Conservation (phyloP, 148 eudicot species). For the Nepenthes mirabilis region DNA sequence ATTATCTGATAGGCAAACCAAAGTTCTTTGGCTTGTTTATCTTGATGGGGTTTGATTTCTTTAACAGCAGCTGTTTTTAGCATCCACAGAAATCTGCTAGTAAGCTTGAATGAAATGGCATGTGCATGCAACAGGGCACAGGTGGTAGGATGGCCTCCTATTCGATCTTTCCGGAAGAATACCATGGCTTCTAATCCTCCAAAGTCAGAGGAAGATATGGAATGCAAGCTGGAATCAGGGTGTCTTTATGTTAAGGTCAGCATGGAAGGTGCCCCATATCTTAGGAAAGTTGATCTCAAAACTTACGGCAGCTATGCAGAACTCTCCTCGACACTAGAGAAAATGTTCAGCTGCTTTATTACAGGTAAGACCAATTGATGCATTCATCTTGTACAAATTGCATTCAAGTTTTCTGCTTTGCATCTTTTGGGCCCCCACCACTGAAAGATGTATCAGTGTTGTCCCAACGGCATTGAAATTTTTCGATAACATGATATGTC, state of each 20-base stretch:
- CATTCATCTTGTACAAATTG: not conserved
- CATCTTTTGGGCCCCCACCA: too few relatives aligned
- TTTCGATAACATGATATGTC: too few relatives aligned
- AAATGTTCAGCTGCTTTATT: conserved; percentile 64
- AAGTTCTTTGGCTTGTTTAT: too few relatives aligned
- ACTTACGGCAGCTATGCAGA: conserved; percentile 30
- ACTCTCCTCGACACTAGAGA: conserved; percentile 44
- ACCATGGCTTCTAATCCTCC: conserved; percentile 29
- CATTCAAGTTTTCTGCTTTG: not conserved
- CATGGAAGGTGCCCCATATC: conserved; percentile 69
- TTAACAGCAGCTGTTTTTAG: too few relatives aligned
- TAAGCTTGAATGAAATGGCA: not conserved
- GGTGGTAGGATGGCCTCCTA: conserved; percentile 72
- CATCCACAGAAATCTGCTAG: not conserved
- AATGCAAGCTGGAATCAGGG: conserved; percentile 23
- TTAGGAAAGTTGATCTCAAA: conserved; percentile 51
- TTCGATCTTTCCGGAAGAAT: conserved; percentile 54
- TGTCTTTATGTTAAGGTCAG: conserved; percentile 53
- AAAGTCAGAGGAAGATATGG: conserved; percentile 18
- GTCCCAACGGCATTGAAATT: too few relatives aligned
- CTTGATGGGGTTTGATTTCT: too few relatives aligned
- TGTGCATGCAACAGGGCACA: conserved; percentile 29
- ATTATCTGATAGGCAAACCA: too few relatives aligned
- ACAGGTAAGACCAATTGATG: conserved; percentile 22
- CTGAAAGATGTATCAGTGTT: too few relatives aligned